These are phyloP conservation scores for Bipolaris oryzae DNA, from an alignment of 2,329 filamentous ascomycete genomes.

Conservation along the genomic window DNA sequence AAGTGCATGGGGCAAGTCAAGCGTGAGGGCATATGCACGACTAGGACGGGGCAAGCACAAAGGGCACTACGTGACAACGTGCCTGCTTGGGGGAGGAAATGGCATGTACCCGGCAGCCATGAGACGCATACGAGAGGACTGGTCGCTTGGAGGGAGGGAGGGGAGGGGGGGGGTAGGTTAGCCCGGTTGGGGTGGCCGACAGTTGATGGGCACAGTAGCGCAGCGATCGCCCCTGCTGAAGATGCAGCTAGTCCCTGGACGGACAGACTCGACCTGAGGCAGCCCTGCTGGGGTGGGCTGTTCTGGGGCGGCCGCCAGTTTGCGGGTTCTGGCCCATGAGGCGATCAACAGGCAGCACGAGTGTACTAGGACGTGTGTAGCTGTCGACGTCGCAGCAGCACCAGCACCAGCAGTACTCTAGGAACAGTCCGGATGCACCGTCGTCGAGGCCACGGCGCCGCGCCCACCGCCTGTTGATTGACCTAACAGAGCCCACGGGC, in stretches of 20 bases:
- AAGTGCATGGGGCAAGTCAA: constrained; percentile 31
- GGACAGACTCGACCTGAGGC: constrained; percentile 29
- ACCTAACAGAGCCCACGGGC: constrained; percentile 17
- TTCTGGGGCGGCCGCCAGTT: constrained; percentile 36
- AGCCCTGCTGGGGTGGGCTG: constrained; percentile 38
- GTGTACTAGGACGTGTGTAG: too few relatives aligned
- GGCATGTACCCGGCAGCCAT: constrained; percentile 36
- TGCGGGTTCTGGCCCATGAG: constrained; percentile 46
- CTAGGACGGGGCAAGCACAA: constrained; percentile 31
- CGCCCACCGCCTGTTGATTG: not conserved
- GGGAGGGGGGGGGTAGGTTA: constrained; percentile 21
- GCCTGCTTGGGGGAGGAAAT: constrained; percentile 28
- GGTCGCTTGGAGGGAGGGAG: constrained; percentile 24
- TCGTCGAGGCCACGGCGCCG: not conserved
- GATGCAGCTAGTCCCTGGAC: constrained; percentile 27
- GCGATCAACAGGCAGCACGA: constrained; percentile 39
- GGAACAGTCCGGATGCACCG: too few relatives aligned
- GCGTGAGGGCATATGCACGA: constrained; percentile 35
- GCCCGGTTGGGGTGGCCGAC: constrained; percentile 33
- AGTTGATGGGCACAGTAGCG: constrained; percentile 37
- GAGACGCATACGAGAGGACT: constrained; percentile 31
- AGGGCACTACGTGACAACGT: constrained; percentile 22
- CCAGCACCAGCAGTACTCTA: not conserved
- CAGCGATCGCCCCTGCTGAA: constrained; percentile 39
- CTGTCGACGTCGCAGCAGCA: not conserved